Base-by-base conservation (phyloP, 306 rosid species). In the Clitoria ternatea region DNA sequence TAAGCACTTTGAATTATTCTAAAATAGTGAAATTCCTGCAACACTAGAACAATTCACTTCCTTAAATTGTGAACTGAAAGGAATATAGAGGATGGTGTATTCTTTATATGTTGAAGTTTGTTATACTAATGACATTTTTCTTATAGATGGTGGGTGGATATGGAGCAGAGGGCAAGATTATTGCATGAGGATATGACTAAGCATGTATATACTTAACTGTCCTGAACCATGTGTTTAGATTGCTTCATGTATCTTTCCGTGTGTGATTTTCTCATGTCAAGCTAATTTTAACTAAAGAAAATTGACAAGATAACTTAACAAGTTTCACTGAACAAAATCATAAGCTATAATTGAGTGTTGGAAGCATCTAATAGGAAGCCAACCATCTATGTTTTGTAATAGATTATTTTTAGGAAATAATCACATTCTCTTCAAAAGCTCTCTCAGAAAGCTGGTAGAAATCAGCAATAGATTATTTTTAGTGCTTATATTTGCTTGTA, bases 101-200 rank as follows among this genome's bases (percentile, higher is more conserved):
- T 69, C 57, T 52, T 37, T 33, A 42, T 43, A 30, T 43, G 19
- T 61, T 54, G 13, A 30, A 68, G 61, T 32, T 24, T 48, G 37
- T 75, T 47, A 59, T 27, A 9, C 52, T 7, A 10, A 27, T 73
- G 65, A 44, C 73, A 36, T 55, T 69, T 19, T 15, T 43, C 33
- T 61, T 57, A 55, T 63, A 50, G 29, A 48, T 80, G 42, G 59
- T 76, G 90, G 96, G 97, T 71, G 78, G 98, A 90, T 82, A 78
- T 90, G 62, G 96, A 92, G 83, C 79, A 77, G 57, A 90, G 39
- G 84, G 96, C 81, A 13, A 78, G 79, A 57, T 61, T 77, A 48
- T 68, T 92, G 96, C 98, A 92, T 13, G 86, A 80, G 86, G 91
- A 88, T 86, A 77, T 88, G 40, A 90, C 89, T 24, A 90, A 85